Conservation (phyloP, 148 eudicot species). For the Limonium bicolor region DNA sequence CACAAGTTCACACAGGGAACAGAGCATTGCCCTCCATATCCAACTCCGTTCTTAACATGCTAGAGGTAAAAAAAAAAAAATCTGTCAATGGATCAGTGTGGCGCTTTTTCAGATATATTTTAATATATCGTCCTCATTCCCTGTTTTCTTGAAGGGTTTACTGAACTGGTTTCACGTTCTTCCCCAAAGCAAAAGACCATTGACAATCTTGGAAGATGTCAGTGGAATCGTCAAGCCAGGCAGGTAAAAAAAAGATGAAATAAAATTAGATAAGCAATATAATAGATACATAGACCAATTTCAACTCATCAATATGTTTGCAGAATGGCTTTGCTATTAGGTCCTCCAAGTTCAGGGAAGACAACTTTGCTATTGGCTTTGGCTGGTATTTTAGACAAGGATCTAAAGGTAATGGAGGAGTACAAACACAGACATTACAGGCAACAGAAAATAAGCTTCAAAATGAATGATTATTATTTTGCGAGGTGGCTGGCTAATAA, state of each 20-base stretch:
- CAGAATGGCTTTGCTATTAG: conserved; percentile 48
- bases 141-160: conserved; percentile 9
- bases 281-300: too few relatives aligned
- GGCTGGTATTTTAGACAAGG: conserved; percentile 36
- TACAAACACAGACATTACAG: background rate
- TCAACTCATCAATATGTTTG: too few relatives aligned
- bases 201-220: conserved; percentile 35
- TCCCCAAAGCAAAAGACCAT: conserved; percentile 25
- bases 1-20: conserved; percentile 42
- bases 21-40: conserved; percentile 41
- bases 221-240: conserved; percentile 51
- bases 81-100: too few relatives aligned
- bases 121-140: background rate
- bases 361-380: conserved; percentile 43
- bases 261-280: too few relatives aligned
- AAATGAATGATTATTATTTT: too few relatives aligned
- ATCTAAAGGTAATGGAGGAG: conserved; percentile 24
- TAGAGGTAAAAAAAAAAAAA: background rate
- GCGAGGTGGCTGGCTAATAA: too few relatives aligned
- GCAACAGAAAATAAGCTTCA: background rate
- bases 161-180: conserved; percentile 23
- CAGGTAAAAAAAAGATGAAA: conserved; percentile 17
- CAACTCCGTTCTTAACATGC: conserved; percentile 12
- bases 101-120: too few relatives aligned
- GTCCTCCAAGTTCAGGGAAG: conserved; percentile 57